Base-by-base conservation (phyloP, 495 filamentous ascomycete genomes). In the Neurospora sp. region DNA sequence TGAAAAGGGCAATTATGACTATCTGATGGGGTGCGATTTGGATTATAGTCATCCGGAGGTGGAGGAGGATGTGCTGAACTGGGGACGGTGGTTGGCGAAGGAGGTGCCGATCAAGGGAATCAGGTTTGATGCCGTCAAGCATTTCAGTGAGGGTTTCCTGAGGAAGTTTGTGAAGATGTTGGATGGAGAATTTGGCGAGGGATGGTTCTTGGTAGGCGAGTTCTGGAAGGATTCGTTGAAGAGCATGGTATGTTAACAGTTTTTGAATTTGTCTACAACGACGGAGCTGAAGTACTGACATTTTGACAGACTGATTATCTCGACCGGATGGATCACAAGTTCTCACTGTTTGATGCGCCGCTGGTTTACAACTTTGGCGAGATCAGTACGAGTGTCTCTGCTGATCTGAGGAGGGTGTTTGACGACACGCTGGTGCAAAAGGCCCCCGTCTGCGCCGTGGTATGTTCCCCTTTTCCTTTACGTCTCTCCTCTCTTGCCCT, bases 81-180 rank as follows among this genome's bases (percentile, higher is more conserved):
- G 91, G 92, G 90, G 88, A 0, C 79, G 84, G 11, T 94, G 92
- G 91, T 84, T 94, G 27, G 84, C 82, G 0, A 80, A 85, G 1
- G 79, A 89, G 71, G 74, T 91, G 0, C 85, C 87, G 1, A 80
- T 93, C 23, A 84, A 85, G 74, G 92, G 92, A 8, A 90, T 94
- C 76, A 85, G 92, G 9, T 85, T 94, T n/a, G 92, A 94, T 79
- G 92, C 91, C 16, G 87, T 89, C 23, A 90, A 92, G 78, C 92
- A 94, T 81, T 91, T 90, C 78, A 90, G 88, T 14, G 85, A 88
- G 70, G 83, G 83, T 1, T 93, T 93, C 76, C 86, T 91, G 20
- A 83, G 83, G 39, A 82, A 87, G 4, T 91, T 92, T 74, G 85
- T 92, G 38, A 77, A 81, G 3, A 79, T 85, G 70, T 75, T 93